Percentiles rank a stretch among this genome's conserved stretches.
Conservation (phyloP, 2,329 filamentous ascomycete genomes). For the Ascochyta clinopodiicola region DNA sequence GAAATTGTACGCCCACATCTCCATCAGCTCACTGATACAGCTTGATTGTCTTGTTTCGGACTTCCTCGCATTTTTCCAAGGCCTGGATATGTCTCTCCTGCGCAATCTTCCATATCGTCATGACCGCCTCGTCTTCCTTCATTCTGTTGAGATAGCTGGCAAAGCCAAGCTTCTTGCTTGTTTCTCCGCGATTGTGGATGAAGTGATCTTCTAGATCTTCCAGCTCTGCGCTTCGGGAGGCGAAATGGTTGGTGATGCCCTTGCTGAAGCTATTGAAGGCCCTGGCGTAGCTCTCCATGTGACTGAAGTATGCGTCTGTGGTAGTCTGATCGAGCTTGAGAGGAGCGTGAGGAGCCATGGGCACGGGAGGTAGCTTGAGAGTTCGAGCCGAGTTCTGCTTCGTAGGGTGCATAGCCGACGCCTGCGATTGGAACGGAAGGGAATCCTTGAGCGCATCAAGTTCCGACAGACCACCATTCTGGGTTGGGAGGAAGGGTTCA, state of each 20-base stretch:
- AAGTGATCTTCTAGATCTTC: conserved; percentile 54
- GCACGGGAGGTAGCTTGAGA: conserved; percentile 59
- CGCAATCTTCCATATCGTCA: conserved; percentile 66
- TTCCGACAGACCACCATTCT: conserved; percentile 58
- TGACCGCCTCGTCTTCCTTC: conserved; percentile 69
- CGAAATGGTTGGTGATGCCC: conserved; percentile 63
- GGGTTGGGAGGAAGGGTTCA: conserved; percentile 56
- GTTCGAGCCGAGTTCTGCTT: conserved; percentile 48
- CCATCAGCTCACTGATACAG: conserved; percentile 24
- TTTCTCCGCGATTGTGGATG: conserved; percentile 61
- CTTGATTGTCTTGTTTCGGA: conserved; percentile 41
- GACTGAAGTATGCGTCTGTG: conserved; percentile 60
- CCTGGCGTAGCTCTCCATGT: conserved; percentile 62
- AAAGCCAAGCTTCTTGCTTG: conserved; percentile 57
- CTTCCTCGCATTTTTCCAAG: conserved; percentile 51
- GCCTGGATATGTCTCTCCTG: conserved; percentile 66
- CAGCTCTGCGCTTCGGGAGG: conserved; percentile 56
- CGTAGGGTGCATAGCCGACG: conserved; percentile 54
- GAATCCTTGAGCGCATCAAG: conserved; percentile 60
- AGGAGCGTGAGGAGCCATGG: conserved; percentile 56
- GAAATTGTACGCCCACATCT: background rate
- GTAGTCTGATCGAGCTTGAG: conserved; percentile 54
- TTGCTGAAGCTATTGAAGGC: conserved; percentile 64
- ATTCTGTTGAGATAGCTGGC: conserved; percentile 66
- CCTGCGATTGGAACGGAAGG: conserved; percentile 65